Base-by-base conservation (phyloP, 2,329 filamentous ascomycete genomes). In the Xylaria sp. region DNA sequence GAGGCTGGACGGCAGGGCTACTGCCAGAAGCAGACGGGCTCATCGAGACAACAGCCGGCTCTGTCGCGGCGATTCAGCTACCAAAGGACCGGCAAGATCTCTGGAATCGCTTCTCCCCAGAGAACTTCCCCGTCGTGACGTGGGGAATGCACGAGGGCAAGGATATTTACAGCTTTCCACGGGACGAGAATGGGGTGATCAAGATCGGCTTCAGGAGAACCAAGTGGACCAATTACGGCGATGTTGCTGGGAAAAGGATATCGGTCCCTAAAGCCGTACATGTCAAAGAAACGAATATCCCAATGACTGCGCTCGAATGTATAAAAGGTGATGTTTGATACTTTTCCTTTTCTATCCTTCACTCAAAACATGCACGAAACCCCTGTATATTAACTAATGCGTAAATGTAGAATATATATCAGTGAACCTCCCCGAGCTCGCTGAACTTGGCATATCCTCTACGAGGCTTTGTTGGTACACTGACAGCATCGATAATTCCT, bases 191-290 rank as follows among this genome's bases (percentile, higher is more conserved):
- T 2, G 78, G 82, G 0, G 67, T 77, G n/a, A 67, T 84, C 53
- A 83, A 84, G 67, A 77, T 83, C 60, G 83, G 79, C 1, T 86
- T 80, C 61, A 77, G 83, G 0, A 81, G 80, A 1, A 82, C 76
- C 0, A 86, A 85, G 21, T 72, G 67, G 68, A 72, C 71, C 2
- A 71, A 66, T 25, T 72, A 65, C 25, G 53, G 67, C 43, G 53
- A 69, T 15, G 67, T 71, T 17, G 51, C 50, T 6, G 66, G 65
- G 15, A 63, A 54, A 28, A 64, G 64, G 17, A 65, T 72, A 61
- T 70, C 67, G 15, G 69, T 69, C 11, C 70, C 70, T 6, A 71
- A 63, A 59, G 70, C 66, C 11, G 67, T 62, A 3, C 58, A 70
- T 35, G 57, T 66, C 38, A 66, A 65, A 2, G 67, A 70, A 33